These are phyloP conservation scores for Cladophialophora psammophila DNA, from an alignment of 2,329 filamentous ascomycete genomes.

Conservation along the genomic window DNA sequence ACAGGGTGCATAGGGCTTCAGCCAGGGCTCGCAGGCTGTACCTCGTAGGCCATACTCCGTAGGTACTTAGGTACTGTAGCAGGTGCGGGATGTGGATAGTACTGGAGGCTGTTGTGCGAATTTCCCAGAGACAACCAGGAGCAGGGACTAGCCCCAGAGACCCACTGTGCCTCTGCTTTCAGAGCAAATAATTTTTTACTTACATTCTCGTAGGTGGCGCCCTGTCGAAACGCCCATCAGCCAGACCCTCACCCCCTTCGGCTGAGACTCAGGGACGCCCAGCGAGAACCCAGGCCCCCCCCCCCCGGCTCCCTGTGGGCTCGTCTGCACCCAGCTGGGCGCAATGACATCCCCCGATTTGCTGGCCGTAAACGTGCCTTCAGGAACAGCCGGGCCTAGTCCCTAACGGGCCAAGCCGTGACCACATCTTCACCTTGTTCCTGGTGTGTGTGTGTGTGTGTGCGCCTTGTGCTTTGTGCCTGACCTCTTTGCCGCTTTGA, in stretches of 20 bases:
- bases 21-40: not conserved
- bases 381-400: constrained; percentile 31
- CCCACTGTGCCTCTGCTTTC: constrained; percentile 3
- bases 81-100: not conserved
- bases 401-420: constrained; percentile 27
- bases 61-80: no score
- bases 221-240: constrained; percentile 4
- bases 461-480: not conserved
- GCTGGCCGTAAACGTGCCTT: constrained; percentile 24
- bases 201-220: constrained; percentile 20
- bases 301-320: constrained; percentile 8
- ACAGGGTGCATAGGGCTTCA: not conserved
- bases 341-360: constrained; percentile 21
- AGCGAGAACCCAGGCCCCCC: not conserved
- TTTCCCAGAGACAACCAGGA: constrained; percentile 32
- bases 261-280: not conserved
- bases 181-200: constrained; percentile 5
- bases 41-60: no score
- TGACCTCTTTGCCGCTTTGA: constrained; percentile 12
- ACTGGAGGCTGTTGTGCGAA: constrained; percentile 24
- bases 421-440: constrained; percentile 25
- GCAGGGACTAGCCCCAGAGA: constrained; percentile 6
- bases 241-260: not conserved
- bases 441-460: not conserved
- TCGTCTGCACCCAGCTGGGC: not conserved